Evolutionary conservation across 495 filamentous ascomycete species (phyloP), one percentile per base, ranked within the genome.

Genomic region (Viridothelium virens): DNA sequence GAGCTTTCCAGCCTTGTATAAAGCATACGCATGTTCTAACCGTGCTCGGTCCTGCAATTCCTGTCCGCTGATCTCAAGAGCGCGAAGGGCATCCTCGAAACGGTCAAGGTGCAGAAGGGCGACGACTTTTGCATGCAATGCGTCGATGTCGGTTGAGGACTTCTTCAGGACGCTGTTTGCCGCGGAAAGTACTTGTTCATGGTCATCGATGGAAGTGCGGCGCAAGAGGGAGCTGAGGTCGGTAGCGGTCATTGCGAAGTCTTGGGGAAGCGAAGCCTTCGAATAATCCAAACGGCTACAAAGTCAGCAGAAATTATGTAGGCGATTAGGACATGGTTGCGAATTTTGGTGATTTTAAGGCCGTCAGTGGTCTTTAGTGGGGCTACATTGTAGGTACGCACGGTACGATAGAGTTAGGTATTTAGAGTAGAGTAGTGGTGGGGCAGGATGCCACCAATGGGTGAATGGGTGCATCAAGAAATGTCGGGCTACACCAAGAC

Each of bases 91-190:
- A 78, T 98, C 94, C 25, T 94, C 88, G 75, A 88, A 97, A 66
- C 92, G 91, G 74, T 99, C 95, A 62, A 97, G 86, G 74, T 95
- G 96, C 63, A 97, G 77, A 44, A 99, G 82, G 11, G 94, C 92
- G 46, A 97, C 89, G 10, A 87, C 82, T 68, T 90, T 91, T 44
- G 87, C 87, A 74, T 89, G 88, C 56, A 90, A 89, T 6, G 89
- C 87, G 34, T 87, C 81, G 37, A 81, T 61, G 68, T 92, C 86
- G 53, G 74, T 77, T 72, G 85, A 87, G 2, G 83, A 84, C 36
- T 83, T 82, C 73, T 83, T 85, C 44, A 94, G 80, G 3, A 82
- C 79, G 44, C 82, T 81, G 76, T 94, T 89, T 73, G 87, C 86
- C 59, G 90, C 85, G 68, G 82, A 82, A 14, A 93, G 80, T 41